These are phyloP conservation scores for Termitomyces sp. DNA, from an alignment of 768 basidiomycete species.

Conservation along the genomic window DNA sequence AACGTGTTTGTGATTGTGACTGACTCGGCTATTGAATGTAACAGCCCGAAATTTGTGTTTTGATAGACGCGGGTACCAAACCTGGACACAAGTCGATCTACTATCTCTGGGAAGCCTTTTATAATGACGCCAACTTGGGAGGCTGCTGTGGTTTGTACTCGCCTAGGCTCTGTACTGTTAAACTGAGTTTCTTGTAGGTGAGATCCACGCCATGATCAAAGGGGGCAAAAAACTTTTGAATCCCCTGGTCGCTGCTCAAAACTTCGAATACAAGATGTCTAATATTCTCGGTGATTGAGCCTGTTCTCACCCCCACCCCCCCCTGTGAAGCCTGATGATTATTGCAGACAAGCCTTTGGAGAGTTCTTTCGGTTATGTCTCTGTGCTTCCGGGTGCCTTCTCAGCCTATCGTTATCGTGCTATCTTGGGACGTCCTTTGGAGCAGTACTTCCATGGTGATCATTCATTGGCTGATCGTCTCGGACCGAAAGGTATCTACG, in stretches of 20 bases:
- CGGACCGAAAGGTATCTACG: conserved; percentile 89
- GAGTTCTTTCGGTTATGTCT: conserved; percentile 93
- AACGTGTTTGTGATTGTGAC: background rate
- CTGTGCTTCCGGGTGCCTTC: conserved; percentile 94
- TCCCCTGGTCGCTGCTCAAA: conserved; percentile 90
- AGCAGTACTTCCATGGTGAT: conserved; percentile 86
- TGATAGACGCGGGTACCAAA: conserved; percentile 95
- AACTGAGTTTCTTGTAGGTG: conserved; percentile 27
- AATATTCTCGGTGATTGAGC: conserved; percentile 72
- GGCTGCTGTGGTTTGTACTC: conserved; percentile 68
- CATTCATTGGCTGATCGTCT: conserved; percentile 88
- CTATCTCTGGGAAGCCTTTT: conserved; percentile 92
- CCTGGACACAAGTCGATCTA: conserved; percentile 95
- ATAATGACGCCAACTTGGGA: conserved; percentile 71
- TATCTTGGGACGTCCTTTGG: conserved; percentile 82
- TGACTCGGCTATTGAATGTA: background rate
- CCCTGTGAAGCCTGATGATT: background rate
- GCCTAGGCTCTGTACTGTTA: background rate
- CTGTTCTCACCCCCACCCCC: background rate
- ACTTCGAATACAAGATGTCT: conserved; percentile 98
- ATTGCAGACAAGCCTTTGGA: conserved; percentile 83
- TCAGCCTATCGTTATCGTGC: conserved; percentile 94
- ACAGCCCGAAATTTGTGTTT: conserved; percentile 86
- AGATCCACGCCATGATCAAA: conserved; percentile 96
- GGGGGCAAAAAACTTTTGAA: conserved; percentile 89